A percentile compares a stretch with the other conserved stretches of the same genome.
Conservation (phyloP, 1,284 basidiomycete genomes). For the Sanghuangporus sanghuang region DNA sequence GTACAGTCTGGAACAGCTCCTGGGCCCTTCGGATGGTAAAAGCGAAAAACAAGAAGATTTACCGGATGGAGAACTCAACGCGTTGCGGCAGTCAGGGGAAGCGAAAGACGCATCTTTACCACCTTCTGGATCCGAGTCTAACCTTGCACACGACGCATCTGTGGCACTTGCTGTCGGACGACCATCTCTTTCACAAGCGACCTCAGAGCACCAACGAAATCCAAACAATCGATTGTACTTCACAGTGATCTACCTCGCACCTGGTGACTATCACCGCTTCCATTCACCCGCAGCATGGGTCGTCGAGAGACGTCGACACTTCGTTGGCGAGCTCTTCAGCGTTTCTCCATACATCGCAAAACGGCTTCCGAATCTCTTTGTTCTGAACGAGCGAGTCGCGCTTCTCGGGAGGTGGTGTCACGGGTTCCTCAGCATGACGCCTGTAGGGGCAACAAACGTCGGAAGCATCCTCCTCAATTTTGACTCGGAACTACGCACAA, state of each 20-base stretch:
- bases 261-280: constrained; percentile 98
- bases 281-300: constrained; percentile 97
- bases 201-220: constrained; percentile 44
- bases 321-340: constrained; percentile 93
- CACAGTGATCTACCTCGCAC: constrained; percentile 94
- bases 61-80: constrained; percentile 28
- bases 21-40: constrained; percentile 38
- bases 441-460: constrained; percentile 97
- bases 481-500: constrained; percentile 85
- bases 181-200: constrained; percentile 37
- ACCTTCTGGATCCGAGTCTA: constrained; percentile 42
- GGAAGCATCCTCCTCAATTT: constrained; percentile 97
- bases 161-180: constrained; percentile 68
- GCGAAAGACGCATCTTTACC: constrained; percentile 63
- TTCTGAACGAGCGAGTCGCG: constrained; percentile 96
- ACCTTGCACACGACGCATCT: constrained; percentile 56
- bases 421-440: constrained; percentile 97
- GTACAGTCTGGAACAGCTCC: constrained; percentile 85
- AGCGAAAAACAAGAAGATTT: constrained; percentile 23
- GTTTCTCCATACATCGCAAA: constrained; percentile 96
- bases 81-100: constrained; percentile 47
- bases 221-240: constrained; percentile 86
- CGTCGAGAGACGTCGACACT: constrained; percentile 92
- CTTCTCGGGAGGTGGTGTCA: constrained; percentile 94
- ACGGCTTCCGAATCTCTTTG: constrained; percentile 89